Percentiles rank a stretch among this genome's conserved stretches.
Evolutionary conservation across 2,329 filamentous ascomycete species (phyloP).

Genomic region (Gnomoniopsis smithogilvyi): DNA sequence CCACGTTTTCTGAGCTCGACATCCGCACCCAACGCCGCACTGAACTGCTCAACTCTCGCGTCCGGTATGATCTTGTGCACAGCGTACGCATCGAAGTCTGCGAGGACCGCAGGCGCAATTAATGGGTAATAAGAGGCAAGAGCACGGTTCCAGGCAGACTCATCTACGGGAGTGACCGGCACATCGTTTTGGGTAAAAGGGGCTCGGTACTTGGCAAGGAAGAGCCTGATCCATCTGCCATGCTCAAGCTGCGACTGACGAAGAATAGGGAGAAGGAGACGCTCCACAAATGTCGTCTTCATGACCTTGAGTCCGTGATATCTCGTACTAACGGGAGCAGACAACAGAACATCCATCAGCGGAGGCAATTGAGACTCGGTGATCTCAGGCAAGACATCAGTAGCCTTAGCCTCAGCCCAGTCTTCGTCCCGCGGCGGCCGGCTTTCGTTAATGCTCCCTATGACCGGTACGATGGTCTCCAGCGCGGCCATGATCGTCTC

Average conservation of each 20-base stretch:
- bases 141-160: background rate
- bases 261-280: background rate
- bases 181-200: background rate
- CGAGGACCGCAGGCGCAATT: background rate
- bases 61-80: background rate
- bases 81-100: background rate
- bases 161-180: background rate
- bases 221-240: constrained; percentile 3
- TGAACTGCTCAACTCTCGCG: background rate
- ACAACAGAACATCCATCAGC: constrained; percentile 4
- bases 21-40: background rate
- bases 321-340: background rate
- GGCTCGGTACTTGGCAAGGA: constrained; percentile 3
- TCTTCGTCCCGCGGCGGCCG: constrained; percentile 1
- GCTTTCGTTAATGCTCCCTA: constrained; percentile 11
- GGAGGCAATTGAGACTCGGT: background rate
- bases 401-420: constrained; percentile 3
- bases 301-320: constrained; percentile 1
- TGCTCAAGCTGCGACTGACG: constrained; percentile 6
- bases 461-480: constrained; percentile 1
- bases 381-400: background rate
- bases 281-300: background rate
- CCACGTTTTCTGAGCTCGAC: background rate
- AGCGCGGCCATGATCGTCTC: constrained; percentile 3
- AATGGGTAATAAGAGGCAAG: background rate